These are phyloP conservation scores for Xylaria castorea DNA, from an alignment of 495 filamentous ascomycete species.

Conservation along the genomic window DNA sequence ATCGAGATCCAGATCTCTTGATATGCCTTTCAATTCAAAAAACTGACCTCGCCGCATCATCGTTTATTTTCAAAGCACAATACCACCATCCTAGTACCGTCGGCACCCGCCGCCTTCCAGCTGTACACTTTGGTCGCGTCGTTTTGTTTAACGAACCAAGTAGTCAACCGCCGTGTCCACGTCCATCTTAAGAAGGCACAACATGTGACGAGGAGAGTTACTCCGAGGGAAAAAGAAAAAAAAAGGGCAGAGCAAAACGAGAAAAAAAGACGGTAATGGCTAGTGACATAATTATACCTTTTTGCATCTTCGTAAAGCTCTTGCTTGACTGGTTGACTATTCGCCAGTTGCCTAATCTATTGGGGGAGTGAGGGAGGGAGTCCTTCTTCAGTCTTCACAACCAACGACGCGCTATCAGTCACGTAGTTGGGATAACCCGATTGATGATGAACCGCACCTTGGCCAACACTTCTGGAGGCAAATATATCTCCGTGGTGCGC, in stretches of 20 bases:
- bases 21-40: not conserved
- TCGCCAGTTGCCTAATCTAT: not conserved
- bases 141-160: not conserved
- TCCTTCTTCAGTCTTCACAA: conserved; percentile 27
- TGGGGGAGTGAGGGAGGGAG: not conserved
- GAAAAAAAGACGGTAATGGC: not conserved
- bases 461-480: conserved; percentile 29
- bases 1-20: not conserved
- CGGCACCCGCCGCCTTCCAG: not conserved
- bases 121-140: not conserved
- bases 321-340: not conserved
- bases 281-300: no score
- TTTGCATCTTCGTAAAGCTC: not conserved
- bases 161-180: not conserved
- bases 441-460: conserved; percentile 13
- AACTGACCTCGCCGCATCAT: not conserved
- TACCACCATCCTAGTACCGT: not conserved
- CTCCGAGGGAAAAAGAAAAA: not conserved
- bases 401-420: conserved; percentile 30
- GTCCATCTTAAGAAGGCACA: not conserved
- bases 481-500: conserved; percentile 35
- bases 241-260: not conserved
- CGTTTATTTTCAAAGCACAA: not conserved
- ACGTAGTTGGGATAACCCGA: conserved; percentile 29
- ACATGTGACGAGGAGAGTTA: not conserved